Base-by-base conservation (phyloP, 768 basidiomycete species). In the Lyophyllum atratum region DNA sequence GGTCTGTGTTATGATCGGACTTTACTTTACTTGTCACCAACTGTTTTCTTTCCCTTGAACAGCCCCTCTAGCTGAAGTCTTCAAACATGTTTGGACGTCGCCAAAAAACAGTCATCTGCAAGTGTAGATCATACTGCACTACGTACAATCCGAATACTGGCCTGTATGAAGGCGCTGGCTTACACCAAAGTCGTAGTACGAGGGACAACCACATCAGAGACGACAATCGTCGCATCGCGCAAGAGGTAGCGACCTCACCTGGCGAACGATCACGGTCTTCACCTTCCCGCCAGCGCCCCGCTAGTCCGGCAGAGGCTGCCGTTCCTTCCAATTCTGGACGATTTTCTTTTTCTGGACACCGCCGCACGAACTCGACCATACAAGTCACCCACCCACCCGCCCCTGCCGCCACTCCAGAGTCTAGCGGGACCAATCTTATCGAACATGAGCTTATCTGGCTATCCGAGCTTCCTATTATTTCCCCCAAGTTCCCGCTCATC, bases 401-500 rank as follows among this genome's bases (percentile, higher is more conserved):
- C 19, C 7, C 40, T 19, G 4, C n/a, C 3, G 40, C 3, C 19
- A 19, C 5, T 6, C 40, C 6, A 21, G 37, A 39, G 21, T 21
- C 19, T 12, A 26, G 12, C 9, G 14, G 22, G 34, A 21, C 39
- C 22, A 19, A 22, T 14, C 14, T 39, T 2, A 34, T 22, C 29
- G 34, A 48, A 29, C 34, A 53, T 10, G 58, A 59, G 31, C 19
- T 59, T 4, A 8, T 11, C n/a, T 53, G 34, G 25, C 40, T 52
- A 3, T 55, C 49, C 7, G 48, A 47, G 15, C 28, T 56, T 7
- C 58, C 61, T 5, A n/a, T 55, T 15, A 59, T 22, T 21, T 26
- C 7, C 21, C 49, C 55, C 0, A 24, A 26, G 9, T 24, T 19
- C 1, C 64, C 64, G 10, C 58, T 67, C 0, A 45, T 54, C 1